Evolutionary conservation across 805 yeast genomes (phyloP).

Genomic region (Zygoascus tannicola): DNA sequence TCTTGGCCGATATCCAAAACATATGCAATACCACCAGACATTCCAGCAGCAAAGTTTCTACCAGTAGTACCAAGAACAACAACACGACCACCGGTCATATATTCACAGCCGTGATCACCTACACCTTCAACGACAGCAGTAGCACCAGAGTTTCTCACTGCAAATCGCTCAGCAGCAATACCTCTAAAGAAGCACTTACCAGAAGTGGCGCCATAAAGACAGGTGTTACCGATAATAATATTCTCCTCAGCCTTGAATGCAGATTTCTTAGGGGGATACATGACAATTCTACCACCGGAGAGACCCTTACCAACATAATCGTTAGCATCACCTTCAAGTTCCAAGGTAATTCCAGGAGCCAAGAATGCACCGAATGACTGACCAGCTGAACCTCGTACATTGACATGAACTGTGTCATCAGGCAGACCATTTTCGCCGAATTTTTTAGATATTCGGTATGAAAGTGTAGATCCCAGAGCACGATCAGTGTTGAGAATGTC

Average conservation of each 20-base stretch:
- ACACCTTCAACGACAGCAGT: constrained; percentile 93
- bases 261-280: constrained; percentile 82
- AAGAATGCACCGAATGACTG: constrained; percentile 98
- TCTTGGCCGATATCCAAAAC: constrained; percentile 94
- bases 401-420: constrained; percentile 90
- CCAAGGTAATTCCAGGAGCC: constrained; percentile 92
- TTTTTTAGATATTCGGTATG: constrained; percentile 85
- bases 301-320: constrained; percentile 97
- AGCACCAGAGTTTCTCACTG: constrained; percentile 98
- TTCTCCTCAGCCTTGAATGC: constrained; percentile 90
- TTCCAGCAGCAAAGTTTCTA: constrained; percentile 92
- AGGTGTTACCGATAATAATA: constrained; percentile 93
- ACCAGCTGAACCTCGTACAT: constrained; percentile 89
- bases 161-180: constrained; percentile 97
- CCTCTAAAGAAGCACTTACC: constrained; percentile 93
- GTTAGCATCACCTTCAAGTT: constrained; percentile 94
- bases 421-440: constrained; percentile 94
- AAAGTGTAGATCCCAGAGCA: constrained; percentile 88
- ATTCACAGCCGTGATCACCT: constrained; percentile 98
- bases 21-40: constrained; percentile 98
- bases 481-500: constrained; percentile 94
- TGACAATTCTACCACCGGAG: constrained; percentile 88
- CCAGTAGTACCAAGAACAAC: constrained; percentile 88
- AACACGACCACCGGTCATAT: constrained; percentile 99
- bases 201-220: constrained; percentile 95